Conservation (phyloP, 768 basidiomycete genomes). For the Piloderma croceum region DNA sequence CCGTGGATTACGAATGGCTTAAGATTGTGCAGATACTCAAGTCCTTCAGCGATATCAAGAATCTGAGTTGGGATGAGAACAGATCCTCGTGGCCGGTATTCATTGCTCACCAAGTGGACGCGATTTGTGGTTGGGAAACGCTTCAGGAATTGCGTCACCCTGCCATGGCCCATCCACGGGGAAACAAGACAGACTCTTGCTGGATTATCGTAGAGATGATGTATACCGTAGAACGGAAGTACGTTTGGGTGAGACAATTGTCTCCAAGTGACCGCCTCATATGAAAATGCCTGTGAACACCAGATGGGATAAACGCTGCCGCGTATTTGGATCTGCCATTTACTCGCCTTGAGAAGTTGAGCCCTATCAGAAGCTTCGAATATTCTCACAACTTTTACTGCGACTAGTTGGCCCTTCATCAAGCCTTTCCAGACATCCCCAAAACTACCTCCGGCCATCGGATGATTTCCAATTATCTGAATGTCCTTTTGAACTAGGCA, state of each 20-base stretch:
- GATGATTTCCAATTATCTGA: constrained; percentile 5
- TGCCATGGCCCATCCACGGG: neutral
- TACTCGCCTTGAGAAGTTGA: too few relatives aligned
- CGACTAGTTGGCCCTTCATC: constrained; percentile 8
- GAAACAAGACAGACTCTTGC: neutral
- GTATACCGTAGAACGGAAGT: constrained; percentile 27
- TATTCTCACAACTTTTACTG: constrained; percentile 14
- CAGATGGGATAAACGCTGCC: constrained; percentile 4
- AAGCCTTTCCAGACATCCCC: constrained; percentile 14
- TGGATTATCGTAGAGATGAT: neutral
- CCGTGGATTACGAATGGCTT: constrained; percentile 14
- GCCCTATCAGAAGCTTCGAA: constrained; percentile 12
- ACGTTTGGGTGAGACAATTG: constrained; percentile 28
- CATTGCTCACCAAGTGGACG: neutral
- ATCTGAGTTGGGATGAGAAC: constrained; percentile 17
- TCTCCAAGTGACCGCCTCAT: constrained; percentile 23
- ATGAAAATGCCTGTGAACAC: constrained; percentile 11
- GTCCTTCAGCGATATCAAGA: constrained; percentile 17
- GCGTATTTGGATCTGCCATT: too few relatives aligned
- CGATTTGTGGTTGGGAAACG: neutral
- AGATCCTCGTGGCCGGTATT: too few relatives aligned
- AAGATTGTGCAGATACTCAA: constrained; percentile 18
- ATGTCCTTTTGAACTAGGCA: constrained; percentile 10
- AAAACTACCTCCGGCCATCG: constrained; percentile 9
- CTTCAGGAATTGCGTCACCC: neutral